A percentile compares a stretch with the other conserved stretches of the same genome.
Evolutionary conservation across 768 basidiomycete genomes (phyloP).

Genomic region (Punctularia strigosozonata): DNA sequence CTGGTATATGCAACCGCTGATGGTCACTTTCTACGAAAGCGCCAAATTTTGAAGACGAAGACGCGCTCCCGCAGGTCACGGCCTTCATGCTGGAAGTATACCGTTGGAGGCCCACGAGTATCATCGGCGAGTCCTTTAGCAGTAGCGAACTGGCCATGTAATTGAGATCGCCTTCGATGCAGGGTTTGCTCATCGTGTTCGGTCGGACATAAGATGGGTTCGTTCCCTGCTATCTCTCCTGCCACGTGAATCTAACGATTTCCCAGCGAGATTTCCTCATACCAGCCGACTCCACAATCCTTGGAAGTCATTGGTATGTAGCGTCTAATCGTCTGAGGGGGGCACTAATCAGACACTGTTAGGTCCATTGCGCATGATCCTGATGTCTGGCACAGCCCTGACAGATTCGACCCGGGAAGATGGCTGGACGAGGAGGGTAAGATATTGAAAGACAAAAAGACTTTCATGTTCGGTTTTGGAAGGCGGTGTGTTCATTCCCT

Average conservation of each 20-base stretch:
- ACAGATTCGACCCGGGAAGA: constrained; percentile 19
- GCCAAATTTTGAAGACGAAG: constrained; percentile 28
- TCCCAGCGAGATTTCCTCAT: constrained; percentile 24
- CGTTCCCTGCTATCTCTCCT: neutral
- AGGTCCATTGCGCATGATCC: constrained; percentile 23
- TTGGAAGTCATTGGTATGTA: constrained; percentile 26
- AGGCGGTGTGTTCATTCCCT: constrained; percentile 14
- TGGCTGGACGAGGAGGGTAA: constrained; percentile 20
- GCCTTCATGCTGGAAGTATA: constrained; percentile 30
- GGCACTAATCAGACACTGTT: neutral
- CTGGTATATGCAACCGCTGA: neutral
- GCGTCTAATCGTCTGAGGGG: no score
- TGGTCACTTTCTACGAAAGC: constrained; percentile 12
- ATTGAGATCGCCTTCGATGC: constrained; percentile 13
- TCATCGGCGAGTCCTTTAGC: constrained; percentile 16
- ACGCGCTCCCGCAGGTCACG: constrained; percentile 22
- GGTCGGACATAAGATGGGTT: constrained; percentile 54
- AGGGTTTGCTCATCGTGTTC: constrained; percentile 56
- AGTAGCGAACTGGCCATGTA: neutral
- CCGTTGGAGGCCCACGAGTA: constrained; percentile 29
- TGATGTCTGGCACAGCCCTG: constrained; percentile 19
- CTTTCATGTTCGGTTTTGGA: constrained; percentile 24
- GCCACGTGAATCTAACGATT: neutral
- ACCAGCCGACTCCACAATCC: constrained; percentile 25
- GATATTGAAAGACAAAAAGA: constrained; percentile 16